Evolutionary conservation across 2,329 filamentous ascomycete species (phyloP).

Genomic region (Dryadomyces quercus-mongolicae): DNA sequence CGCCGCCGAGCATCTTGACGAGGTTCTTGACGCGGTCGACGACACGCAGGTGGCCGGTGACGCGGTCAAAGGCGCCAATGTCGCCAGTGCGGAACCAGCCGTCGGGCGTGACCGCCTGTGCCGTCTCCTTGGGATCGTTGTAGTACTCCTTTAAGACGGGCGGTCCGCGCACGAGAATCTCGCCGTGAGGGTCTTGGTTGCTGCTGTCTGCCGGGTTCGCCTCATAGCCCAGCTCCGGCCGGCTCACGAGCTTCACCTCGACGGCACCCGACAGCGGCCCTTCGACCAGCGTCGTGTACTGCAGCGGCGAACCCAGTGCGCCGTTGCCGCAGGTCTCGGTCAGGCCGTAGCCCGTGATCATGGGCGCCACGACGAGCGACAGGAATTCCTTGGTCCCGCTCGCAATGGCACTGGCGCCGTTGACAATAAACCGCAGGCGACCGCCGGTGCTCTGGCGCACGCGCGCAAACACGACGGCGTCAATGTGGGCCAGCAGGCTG

Average conservation of each 20-base stretch:
- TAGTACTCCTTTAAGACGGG: conserved; percentile 70
- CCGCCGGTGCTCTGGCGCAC: conserved; percentile 85
- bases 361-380: conserved; percentile 82
- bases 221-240: conserved; percentile 77
- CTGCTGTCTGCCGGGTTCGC: conserved; percentile 60
- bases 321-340: conserved; percentile 87
- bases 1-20: conserved; percentile 87
- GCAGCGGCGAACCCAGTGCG: conserved; percentile 68
- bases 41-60: conserved; percentile 66
- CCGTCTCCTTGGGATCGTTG: conserved; percentile 75
- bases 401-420: conserved; percentile 83
- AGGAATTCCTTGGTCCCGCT: conserved; percentile 83
- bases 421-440: conserved; percentile 78
- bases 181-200: conserved; percentile 71
- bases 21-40: conserved; percentile 98
- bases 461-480: conserved; percentile 80
- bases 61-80: conserved; percentile 73
- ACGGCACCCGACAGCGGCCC: conserved; percentile 67
- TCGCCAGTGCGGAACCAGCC: conserved; percentile 98
- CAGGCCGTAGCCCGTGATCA: conserved; percentile 88
- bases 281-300: conserved; percentile 67
- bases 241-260: conserved; percentile 86
- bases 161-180: conserved; percentile 77
- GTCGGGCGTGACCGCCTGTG: conserved; percentile 63
- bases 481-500: conserved; percentile 59